phyloP scores from a whole-genome alignment of 2,329 filamentous ascomycete species.

The Talaromyces verruculosus region DNA sequence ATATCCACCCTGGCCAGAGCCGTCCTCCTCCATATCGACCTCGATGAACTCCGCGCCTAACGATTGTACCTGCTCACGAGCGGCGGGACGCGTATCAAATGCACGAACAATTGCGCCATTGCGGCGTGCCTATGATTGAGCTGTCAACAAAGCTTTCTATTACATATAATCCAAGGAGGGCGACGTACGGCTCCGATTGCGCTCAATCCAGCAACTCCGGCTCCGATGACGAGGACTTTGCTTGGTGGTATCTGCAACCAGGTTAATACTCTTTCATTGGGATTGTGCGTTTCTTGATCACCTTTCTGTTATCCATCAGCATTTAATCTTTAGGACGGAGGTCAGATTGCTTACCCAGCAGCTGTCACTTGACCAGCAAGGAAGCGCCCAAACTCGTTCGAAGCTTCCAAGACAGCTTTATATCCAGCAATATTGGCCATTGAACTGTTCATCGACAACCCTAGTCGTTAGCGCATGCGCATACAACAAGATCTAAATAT shows the following conservation, averaged over 20 bases:
- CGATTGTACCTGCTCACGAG: conserved; percentile 84
- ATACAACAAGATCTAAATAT: neutral
- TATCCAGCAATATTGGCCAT: conserved; percentile 96
- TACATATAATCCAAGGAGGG: neutral
- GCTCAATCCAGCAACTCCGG: conserved; percentile 82
- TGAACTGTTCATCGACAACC: conserved; percentile 54
- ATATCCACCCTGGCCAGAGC: conserved; percentile 80
- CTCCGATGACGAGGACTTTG: conserved; percentile 87
- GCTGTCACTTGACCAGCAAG: conserved; percentile 87
- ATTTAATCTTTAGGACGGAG: neutral
- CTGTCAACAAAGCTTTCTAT: neutral
- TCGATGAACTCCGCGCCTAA: conserved; percentile 88
- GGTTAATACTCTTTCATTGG: neutral
- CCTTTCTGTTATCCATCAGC: conserved; percentile 29
- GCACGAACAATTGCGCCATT: conserved; percentile 87
- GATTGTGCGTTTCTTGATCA: conserved; percentile 14
- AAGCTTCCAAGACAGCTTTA: conserved; percentile 85
- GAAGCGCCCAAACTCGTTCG: conserved; percentile 85
- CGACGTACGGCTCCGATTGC: conserved; percentile 71
- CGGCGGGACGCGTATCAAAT: conserved; percentile 87
- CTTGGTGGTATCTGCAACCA: conserved; percentile 73
- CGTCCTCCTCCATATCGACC: conserved; percentile 80
- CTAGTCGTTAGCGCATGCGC: neutral
- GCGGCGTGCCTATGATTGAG: conserved; percentile 60
- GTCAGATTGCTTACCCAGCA: conserved; percentile 58